Base-by-base conservation (phyloP, 441 rosid genomes). In the Breynia disticha region DNA sequence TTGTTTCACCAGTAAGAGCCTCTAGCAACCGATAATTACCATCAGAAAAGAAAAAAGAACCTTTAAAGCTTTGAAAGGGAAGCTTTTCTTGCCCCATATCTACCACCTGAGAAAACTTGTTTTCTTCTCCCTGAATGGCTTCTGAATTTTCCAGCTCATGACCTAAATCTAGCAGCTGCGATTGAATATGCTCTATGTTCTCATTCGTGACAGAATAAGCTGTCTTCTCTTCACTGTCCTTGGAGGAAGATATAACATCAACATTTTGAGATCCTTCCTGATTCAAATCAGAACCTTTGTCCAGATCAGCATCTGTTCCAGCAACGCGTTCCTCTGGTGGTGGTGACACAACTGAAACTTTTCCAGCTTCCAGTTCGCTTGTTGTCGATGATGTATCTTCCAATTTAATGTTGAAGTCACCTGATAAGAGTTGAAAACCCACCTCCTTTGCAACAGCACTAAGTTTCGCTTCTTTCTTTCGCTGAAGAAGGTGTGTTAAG, bases 391-490 rank as follows among this genome's bases (percentile, higher is more conserved):
- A 64, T 28, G 58, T 45, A 67, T 75, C 74, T 38, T 69, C 52
- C 52, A 72, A 22, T 73, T 83, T 78, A 57, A 86, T 60, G 63
- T 77, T 72, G 45, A 81, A 19, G 70, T 89, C 97, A 67, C 83
- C 79, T 6, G 96, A 86, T 60, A 93, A 68, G 53, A 93, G 88
- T 60, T 77, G 85, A 74, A 93, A 86, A 56, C 98, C 98, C 54
- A 60, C 77, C 66, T 83, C 85, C 75, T 89, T 89, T 47, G 97
- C 98, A 45, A 89, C 71, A 52, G 79, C 73, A 70, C 90, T 83
- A 61, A 93, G 67, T 61, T 79, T 82, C 32, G 62, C 66, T 66
- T 74, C 87, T 59, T 80, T 74, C 67, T 76, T 84, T 62, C 79
- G 75, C 62, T 84, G 82, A 69, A 88, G 66, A 70, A 93, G 66